Conservation (phyloP, 805 yeast species). For the Hanseniaspora mollemarum region DNA sequence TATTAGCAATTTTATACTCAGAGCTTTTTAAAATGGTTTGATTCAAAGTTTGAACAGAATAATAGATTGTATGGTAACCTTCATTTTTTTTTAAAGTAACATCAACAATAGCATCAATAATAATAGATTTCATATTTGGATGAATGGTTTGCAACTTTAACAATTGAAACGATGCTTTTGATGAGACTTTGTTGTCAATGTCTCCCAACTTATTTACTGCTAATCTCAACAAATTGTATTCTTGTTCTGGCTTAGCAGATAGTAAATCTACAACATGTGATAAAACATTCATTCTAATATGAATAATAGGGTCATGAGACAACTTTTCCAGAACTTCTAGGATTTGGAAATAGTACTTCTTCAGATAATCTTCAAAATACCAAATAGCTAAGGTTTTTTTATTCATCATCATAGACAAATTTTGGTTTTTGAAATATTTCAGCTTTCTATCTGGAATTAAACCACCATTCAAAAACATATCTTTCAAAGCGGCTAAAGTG, state of each 20-base stretch:
- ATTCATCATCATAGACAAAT: conserved; percentile 36
- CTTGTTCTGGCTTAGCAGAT: conserved; percentile 89
- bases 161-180: conserved; percentile 73
- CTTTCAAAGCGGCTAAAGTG: conserved; percentile 79
- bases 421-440: conserved; percentile 66
- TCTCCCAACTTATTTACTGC: conserved; percentile 95
- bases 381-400: conserved; percentile 54
- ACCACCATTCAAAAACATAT: conserved; percentile 64
- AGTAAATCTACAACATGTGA: conserved; percentile 69
- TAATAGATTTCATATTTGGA: conserved; percentile 85
- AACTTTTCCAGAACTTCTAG: conserved; percentile 65
- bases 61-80: conserved; percentile 81
- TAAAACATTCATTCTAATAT: conserved; percentile 68
- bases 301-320: conserved; percentile 83
- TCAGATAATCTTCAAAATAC: conserved; percentile 83
- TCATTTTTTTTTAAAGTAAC: conserved; percentile 59
- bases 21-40: conserved; percentile 77
- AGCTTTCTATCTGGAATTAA: conserved; percentile 79
- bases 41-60: conserved; percentile 75
- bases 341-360: conserved; percentile 61
- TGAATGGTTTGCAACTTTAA: conserved; percentile 77
- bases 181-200: conserved; percentile 75
- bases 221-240: conserved; percentile 72
- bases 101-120: conserved; percentile 72
- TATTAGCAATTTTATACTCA: conserved; percentile 74